A percentile compares a stretch with the other conserved stretches of the same genome.
Conservation (phyloP, 2,329 filamentous ascomycete genomes). For the Plenodomus biglobosus region DNA sequence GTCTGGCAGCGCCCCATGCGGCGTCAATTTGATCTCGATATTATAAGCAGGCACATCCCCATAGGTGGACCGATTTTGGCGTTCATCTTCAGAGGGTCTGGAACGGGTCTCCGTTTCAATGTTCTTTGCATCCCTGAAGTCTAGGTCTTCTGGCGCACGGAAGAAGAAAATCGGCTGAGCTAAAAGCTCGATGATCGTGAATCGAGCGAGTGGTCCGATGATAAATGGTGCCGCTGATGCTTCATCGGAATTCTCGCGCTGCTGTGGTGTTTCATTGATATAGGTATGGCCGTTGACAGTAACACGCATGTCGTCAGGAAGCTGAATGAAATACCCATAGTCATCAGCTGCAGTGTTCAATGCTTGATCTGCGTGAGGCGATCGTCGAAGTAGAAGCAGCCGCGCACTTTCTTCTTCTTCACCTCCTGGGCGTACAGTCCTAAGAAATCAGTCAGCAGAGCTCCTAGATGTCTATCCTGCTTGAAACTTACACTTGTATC, state of each 20-base stretch:
- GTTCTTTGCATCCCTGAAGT: not conserved
- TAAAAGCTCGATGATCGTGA: constrained; percentile 23
- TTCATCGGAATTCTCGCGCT: not conserved
- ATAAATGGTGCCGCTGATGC: constrained; percentile 1
- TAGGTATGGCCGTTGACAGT: constrained; percentile 22
- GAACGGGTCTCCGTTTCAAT: not conserved
- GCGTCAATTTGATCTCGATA: not conserved
- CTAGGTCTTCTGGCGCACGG: constrained; percentile 8
- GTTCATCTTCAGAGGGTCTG: not conserved
- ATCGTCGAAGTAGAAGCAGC: constrained; percentile 4
- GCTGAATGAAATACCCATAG: constrained; percentile 12
- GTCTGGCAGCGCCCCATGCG: not conserved
- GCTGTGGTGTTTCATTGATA: constrained; percentile 5
- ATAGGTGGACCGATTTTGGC: not conserved
- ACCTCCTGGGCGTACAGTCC: not conserved
- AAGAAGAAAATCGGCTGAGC: constrained; percentile 26
- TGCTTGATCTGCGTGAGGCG: not conserved
- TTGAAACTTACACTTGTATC: constrained; percentile 3
- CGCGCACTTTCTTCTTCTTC: not conserved
- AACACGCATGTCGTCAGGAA: constrained; percentile 9
- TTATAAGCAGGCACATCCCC: not conserved
- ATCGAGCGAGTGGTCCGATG: constrained; percentile 23
- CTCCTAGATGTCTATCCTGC: not conserved
- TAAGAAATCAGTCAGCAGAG: not conserved
- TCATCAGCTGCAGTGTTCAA: not conserved